Base-by-base conservation (phyloP, 1,284 basidiomycete genomes). In the Ceratobasidium sp. region DNA sequence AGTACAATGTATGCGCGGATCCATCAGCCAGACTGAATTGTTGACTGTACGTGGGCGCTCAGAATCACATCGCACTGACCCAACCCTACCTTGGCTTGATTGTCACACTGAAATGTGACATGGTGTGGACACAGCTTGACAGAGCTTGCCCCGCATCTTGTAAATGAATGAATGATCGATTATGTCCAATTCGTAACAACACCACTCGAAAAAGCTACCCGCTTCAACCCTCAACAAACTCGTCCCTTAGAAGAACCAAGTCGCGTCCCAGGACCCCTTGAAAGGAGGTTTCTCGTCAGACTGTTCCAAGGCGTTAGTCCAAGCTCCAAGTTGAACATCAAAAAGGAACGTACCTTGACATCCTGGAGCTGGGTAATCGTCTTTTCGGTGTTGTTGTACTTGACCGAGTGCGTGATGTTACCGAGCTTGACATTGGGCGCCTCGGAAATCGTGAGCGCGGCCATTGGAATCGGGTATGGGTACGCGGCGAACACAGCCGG, bases 361-460 rank as follows among this genome's bases (percentile, higher is more conserved):
- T 69, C 65, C 36, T 55, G 36, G 4, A 53, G 65, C 39, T 69
- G 65, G 14, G 65, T 69, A 26, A 69, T 58, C 3, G 23, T 58
- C 39, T 69, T 30, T 21, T 69, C 65, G 41, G 52, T 3, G 26
- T 46, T 46, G 8, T 16, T 26, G 26, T 43, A 69, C 65, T 69
- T 69, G 52, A 69, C 65, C 16, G 52, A 28, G 39, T 69, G 65
- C 1, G 65, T 57, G 53, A 69, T 57, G 14, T 45, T 46, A 5
- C 14, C 52, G 26, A 69, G 41, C 53, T 57, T 58, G 39, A 69
- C 52, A n/a, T 69, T 69, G n/a, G 39, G 65, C 14, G 65, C 65
- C 52, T 69, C 53, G 9, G n/a, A 16, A 18, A 69, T 21, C 21
- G 14, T 36, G 21, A 69, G 26, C 2, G 65, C 65, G 26, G 65